Conservation (phyloP, 2,329 filamentous ascomycete genomes). For the Epichloe elymi region DNA sequence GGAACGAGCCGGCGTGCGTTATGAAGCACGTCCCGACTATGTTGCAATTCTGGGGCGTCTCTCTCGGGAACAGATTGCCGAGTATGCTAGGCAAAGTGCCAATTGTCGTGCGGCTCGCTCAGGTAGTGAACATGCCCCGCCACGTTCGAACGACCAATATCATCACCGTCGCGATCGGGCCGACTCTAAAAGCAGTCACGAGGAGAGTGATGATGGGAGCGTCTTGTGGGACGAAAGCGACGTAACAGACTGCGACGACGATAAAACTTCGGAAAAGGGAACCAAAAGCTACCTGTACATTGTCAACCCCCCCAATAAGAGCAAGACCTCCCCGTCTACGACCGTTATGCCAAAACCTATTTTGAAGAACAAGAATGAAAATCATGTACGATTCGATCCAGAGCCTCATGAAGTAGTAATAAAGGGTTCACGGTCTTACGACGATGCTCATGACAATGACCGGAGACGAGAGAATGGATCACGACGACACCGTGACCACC, state of each 20-base stretch:
- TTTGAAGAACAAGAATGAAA: constrained; percentile 47
- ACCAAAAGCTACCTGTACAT: constrained; percentile 23
- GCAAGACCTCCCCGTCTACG: constrained; percentile 21
- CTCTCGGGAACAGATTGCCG: constrained; percentile 35
- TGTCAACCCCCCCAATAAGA: constrained; percentile 23
- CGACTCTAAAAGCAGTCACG: constrained; percentile 22
- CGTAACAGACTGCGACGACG: constrained; percentile 20
- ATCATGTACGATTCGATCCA: constrained; percentile 41
- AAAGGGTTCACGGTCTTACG: constrained; percentile 15
- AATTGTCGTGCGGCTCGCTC: constrained; percentile 31
- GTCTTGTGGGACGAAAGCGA: constrained; percentile 19
- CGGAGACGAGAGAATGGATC: constrained; percentile 10
- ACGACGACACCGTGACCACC: constrained; percentile 14
- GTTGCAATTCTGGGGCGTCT: constrained; percentile 47
- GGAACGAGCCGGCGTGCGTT: constrained; percentile 38
- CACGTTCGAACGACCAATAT: constrained; percentile 6
- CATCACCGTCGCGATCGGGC: constrained; percentile 9
- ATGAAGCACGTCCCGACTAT: constrained; percentile 45
- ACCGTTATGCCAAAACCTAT: constrained; percentile 40
- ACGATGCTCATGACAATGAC: constrained; percentile 18
- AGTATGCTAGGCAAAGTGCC: constrained; percentile 35
- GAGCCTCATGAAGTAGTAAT: constrained; percentile 32
- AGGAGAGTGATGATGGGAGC: constrained; percentile 19
- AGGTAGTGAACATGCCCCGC: constrained; percentile 2
- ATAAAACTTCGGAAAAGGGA: constrained; percentile 17